These are phyloP conservation scores for Chaetomiaceae sp. DNA, from an alignment of 2,329 filamentous ascomycete genomes.

Conservation along the genomic window DNA sequence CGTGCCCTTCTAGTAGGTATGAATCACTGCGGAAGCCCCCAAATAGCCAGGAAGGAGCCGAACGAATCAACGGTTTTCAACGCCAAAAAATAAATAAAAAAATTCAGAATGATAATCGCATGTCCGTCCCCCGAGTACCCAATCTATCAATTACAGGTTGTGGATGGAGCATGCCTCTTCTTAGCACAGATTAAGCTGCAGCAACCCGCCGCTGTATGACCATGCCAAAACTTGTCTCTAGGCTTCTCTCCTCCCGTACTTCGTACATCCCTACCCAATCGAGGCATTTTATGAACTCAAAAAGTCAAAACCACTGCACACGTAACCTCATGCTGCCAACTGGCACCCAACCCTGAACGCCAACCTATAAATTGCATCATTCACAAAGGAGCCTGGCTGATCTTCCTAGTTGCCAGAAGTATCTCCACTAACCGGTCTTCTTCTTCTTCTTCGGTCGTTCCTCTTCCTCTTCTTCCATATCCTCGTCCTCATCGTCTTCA, in stretches of 20 bases:
- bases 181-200: not conserved
- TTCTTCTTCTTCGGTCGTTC: constrained; percentile 42
- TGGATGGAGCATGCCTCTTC: not conserved
- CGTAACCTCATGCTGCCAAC: not conserved
- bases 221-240: not conserved
- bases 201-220: not conserved
- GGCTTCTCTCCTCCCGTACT: not conserved
- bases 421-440: constrained; percentile 33
- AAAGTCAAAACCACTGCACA: not conserved
- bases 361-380: not conserved
- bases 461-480: constrained; percentile 35
- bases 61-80: not conserved
- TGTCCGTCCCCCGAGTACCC: no score
- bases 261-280: constrained; percentile 1
- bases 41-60: not conserved
- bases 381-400: not conserved
- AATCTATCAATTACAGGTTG: not conserved
- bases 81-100: no score
- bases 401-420: not conserved
- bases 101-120: no score
- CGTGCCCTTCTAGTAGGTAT: not conserved
- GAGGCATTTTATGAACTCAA: not conserved
- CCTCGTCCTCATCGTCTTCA: constrained; percentile 45
- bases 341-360: constrained; percentile 5
- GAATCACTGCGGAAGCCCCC: not conserved